These are phyloP conservation scores for Erythrobasidium hasegawianum DNA, from an alignment of 1,284 basidiomycete genomes.

Conservation along the genomic window DNA sequence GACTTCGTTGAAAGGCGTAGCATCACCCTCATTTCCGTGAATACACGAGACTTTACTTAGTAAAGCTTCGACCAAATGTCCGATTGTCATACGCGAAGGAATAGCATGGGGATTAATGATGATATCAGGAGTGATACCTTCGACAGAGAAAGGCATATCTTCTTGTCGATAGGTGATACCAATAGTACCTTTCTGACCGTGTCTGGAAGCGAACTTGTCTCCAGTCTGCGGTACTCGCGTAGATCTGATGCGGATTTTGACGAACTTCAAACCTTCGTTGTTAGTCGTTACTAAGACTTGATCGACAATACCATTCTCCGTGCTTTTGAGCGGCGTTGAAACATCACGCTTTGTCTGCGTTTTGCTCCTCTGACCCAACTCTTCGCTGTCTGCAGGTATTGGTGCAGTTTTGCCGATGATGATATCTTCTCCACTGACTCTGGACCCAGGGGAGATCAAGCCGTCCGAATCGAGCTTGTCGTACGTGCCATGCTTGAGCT, in stretches of 20 bases:
- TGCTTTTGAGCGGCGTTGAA: conserved; percentile 95
- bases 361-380: conserved; percentile 89
- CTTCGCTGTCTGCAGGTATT: conserved; percentile 91
- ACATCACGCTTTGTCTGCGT: conserved; percentile 89
- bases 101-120: conserved; percentile 99
- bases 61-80: conserved; percentile 97
- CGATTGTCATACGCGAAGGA: conserved; percentile 99
- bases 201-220: conserved; percentile 98
- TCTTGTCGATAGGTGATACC: conserved; percentile 99
- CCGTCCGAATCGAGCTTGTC: conserved; percentile 97
- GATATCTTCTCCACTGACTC: conserved; percentile 94
- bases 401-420: conserved; percentile 99
- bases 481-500: conserved; percentile 97
- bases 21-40: conserved; percentile 94
- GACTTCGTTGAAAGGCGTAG: conserved; percentile 96
- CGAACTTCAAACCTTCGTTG: conserved; percentile 92
- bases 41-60: conserved; percentile 94
- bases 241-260: conserved; percentile 93
- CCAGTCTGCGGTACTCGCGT: conserved; percentile 95
- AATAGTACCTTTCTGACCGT: conserved; percentile 99
- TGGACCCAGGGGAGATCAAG: conserved; percentile 89
- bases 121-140: conserved; percentile 93
- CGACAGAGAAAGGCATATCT: conserved; percentile 98
- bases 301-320: conserved; percentile 95
- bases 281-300: conserved; percentile 97